Base-by-base conservation (phyloP, 1,284 basidiomycete genomes). In the Kwoniella shivajii region DNA sequence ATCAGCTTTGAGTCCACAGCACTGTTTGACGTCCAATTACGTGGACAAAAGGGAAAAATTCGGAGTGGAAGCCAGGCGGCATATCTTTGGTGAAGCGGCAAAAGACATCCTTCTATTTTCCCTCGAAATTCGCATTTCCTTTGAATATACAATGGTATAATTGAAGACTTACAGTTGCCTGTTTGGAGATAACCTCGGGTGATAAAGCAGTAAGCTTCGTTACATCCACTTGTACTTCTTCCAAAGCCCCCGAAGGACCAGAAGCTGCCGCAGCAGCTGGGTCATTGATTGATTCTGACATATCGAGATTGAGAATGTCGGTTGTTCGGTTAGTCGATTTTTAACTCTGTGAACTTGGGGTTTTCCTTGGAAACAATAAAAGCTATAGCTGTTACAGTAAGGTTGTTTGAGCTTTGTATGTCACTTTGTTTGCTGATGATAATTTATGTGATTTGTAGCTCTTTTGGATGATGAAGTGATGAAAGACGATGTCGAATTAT, bases 111-210 rank as follows among this genome's bases (percentile, higher is more conserved):
- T 20, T n/a, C 16, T 20, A n/a, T n/a, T n/a, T n/a, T n/a, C n/a
- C n/a, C n/a, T n/a, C n/a, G 16, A 26, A 27, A 37, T 37, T 20
- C 36, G 47, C 47, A 49, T 18, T 9, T 14, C 7, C n/a, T 9
- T n/a, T n/a, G n/a, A n/a, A n/a, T n/a, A n/a, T n/a, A n/a, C n/a
- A n/a, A n/a, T n/a, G n/a, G n/a, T n/a, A 39, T 6, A 6, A 6
- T 20, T 20, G 37, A 18, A 57, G 7, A 71, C 71, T 63, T 54
- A 77, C 71, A 62, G 88, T 78, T 59, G 94, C 95, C 83, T 99
- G 95, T 83, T 95, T 96, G 67, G 89, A 88, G 76, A 99, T 98
- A 70, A 99, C 95, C 78, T 97, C 91, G 20, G 92, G 95, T 45
- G 89, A 91, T 55, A 98, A 83, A 47, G 95, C 91, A 47, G 90